phyloP scores from a whole-genome alignment of 768 basidiomycete genomes.

The Tylopilus balloui region DNA sequence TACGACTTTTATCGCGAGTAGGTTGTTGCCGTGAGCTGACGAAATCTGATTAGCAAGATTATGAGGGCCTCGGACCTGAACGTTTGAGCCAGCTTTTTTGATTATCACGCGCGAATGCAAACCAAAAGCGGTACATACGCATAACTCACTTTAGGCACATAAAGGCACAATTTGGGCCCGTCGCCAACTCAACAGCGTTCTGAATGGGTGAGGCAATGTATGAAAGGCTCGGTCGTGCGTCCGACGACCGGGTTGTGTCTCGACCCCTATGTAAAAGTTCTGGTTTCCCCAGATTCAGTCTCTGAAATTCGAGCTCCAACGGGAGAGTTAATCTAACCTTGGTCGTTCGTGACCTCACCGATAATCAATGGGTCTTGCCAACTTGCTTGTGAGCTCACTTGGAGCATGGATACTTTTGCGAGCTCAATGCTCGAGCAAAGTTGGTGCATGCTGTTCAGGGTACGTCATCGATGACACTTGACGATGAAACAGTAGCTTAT shows the following conservation, averaged over 20 bases:
- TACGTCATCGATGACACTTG: background rate
- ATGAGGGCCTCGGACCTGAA: conserved; percentile 9
- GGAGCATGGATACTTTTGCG: too few relatives aligned
- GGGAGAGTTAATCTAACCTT: too few relatives aligned
- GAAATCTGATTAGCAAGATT: conserved; percentile 1
- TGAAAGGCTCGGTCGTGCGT: background rate
- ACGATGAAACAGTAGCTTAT: background rate
- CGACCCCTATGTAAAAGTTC: conserved; percentile 13
- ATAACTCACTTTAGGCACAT: too few relatives aligned
- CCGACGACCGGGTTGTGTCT: conserved; percentile 4
- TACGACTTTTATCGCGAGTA: conserved; percentile 4
- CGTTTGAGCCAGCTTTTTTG: too few relatives aligned
- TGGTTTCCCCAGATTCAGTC: conserved; percentile 9
- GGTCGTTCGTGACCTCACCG: background rate
- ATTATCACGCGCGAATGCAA: too few relatives aligned
- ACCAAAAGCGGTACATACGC: too few relatives aligned
- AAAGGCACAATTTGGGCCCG: too few relatives aligned
- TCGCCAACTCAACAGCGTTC: too few relatives aligned
- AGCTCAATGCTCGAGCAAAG: background rate
- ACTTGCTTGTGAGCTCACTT: background rate
- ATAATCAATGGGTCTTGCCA: background rate
- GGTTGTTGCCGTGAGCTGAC: conserved; percentile 7
- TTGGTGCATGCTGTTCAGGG: background rate
- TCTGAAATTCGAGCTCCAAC: background rate
- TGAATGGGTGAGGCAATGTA: background rate